A percentile compares a stretch with the other conserved stretches of the same genome.
Conservation (phyloP, 1,284 basidiomycete genomes). For the Afroboletus lepidellus region DNA sequence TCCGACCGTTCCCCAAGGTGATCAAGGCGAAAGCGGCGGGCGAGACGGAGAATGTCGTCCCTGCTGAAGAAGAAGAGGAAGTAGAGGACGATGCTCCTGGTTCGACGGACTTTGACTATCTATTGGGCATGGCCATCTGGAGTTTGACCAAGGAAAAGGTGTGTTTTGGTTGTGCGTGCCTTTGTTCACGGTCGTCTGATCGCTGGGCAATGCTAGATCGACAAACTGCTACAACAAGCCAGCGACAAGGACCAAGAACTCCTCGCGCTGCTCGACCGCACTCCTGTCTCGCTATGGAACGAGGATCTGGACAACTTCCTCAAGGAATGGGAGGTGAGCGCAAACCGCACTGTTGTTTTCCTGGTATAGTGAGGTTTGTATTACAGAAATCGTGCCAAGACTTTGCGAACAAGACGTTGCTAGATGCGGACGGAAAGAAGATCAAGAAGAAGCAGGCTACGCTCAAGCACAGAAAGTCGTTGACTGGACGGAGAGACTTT, state of each 20-base stretch:
- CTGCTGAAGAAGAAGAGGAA: slow-evolving; percentile 63
- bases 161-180: slow-evolving; percentile 15
- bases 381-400: slow-evolving; percentile 60
- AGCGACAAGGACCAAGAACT: slow-evolving; percentile 85
- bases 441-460: slow-evolving; percentile 77
- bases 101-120: slow-evolving; percentile 86
- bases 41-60: slow-evolving; percentile 65
- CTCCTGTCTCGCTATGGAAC: slow-evolving; percentile 89
- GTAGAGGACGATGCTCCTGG: slow-evolving; percentile 44
- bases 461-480: slow-evolving; percentile 68
- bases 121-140: slow-evolving; percentile 94
- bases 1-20: slow-evolving; percentile 87
- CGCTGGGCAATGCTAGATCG: slow-evolving; percentile 58
- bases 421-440: slow-evolving; percentile 58
- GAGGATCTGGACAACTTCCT: slow-evolving; percentile 86
- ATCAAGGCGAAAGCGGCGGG: slow-evolving; percentile 69
- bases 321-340: slow-evolving; percentile 77
- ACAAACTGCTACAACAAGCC: slow-evolving; percentile 80
- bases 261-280: slow-evolving; percentile 73
- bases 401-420: slow-evolving; percentile 53
- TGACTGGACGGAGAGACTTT: slow-evolving; percentile 48
- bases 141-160: slow-evolving; percentile 95
- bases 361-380: slow-evolving; percentile 8
- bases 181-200: slow-evolving; percentile 5
- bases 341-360: not conserved